These are phyloP conservation scores for Suhomyces sp. DNA, from an alignment of 805 yeast species.

Conservation along the genomic window DNA sequence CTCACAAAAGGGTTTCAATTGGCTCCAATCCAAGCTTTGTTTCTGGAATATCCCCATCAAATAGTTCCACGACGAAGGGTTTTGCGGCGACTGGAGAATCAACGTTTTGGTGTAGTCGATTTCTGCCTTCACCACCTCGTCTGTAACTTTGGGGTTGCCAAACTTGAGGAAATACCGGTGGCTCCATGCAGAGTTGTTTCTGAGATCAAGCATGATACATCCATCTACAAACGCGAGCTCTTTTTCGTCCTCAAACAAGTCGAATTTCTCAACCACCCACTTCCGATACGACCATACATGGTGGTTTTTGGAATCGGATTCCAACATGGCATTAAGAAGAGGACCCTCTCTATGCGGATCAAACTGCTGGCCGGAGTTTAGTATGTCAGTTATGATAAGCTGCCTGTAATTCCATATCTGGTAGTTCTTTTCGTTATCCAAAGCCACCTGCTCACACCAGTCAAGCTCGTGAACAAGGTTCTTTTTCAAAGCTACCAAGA, in stretches of 20 bases:
- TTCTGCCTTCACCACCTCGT: conserved; percentile 41
- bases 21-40: conserved; percentile 23
- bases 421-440: conserved; percentile 82
- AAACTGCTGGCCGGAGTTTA: conserved; percentile 22
- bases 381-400: conserved; percentile 46
- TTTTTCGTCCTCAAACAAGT: conserved; percentile 37
- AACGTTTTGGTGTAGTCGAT: conserved; percentile 46
- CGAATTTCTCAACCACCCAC: conserved; percentile 68
- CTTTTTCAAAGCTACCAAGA: conserved; percentile 38
- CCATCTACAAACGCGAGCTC: conserved; percentile 53
- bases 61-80: conserved; percentile 86
- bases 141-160: conserved; percentile 15
- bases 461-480: conserved; percentile 55
- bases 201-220: conserved; percentile 58
- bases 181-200: conserved; percentile 93
- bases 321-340: conserved; percentile 63
- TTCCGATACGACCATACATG: conserved; percentile 94
- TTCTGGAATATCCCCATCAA: conserved; percentile 52
- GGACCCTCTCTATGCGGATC: conserved; percentile 58
- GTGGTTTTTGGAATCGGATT: conserved; percentile 83
- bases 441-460: conserved; percentile 77
- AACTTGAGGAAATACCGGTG: conserved; percentile 66
- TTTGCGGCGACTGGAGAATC: conserved; percentile 68
- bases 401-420: conserved; percentile 97
- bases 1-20: conserved; percentile 45